phyloP scores from a whole-genome alignment of 1,284 basidiomycete species.

The Fomes fomentarius region DNA sequence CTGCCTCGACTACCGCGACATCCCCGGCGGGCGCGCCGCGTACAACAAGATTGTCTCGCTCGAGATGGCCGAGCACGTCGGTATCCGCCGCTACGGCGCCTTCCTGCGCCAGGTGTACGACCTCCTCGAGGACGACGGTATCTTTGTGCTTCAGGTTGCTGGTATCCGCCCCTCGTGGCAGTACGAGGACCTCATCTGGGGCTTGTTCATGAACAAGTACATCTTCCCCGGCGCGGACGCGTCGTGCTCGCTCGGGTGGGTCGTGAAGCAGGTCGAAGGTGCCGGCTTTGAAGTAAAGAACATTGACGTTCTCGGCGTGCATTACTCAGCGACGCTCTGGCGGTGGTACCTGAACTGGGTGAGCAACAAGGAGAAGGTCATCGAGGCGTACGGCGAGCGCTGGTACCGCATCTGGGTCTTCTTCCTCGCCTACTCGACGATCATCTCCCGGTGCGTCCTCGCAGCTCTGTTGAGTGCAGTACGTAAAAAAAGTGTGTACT shows the following conservation, averaged over 20 bases:
- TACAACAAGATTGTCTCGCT: conserved; percentile 96
- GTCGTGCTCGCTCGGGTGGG: conserved; percentile 94
- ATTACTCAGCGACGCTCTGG: conserved; percentile 94
- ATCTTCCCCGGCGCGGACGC: conserved; percentile 99
- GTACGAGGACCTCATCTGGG: conserved; percentile 98
- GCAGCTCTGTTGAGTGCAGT: conserved; percentile 7
- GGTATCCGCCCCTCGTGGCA: conserved; percentile 95
- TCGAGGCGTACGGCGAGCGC: conserved; percentile 88
- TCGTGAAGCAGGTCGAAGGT: conserved; percentile 83
- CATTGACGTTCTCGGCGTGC: conserved; percentile 93
- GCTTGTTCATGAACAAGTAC: conserved; percentile 95
- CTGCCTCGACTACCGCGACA: conserved; percentile 95
- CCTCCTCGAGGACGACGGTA: conserved; percentile 92
- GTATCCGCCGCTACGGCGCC: conserved; percentile 88
- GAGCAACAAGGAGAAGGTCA: conserved; percentile 85
- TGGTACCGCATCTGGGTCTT: conserved; percentile 93
- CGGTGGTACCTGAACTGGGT: conserved; percentile 98
- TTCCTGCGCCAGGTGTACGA: conserved; percentile 95
- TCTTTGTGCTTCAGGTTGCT: conserved; percentile 95
- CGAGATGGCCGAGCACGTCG: conserved; percentile 99
- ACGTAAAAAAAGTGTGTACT: conserved; percentile 22
- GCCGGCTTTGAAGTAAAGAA: conserved; percentile 98
- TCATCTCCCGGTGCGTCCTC: conserved; percentile 59
- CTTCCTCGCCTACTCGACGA: conserved; percentile 85
- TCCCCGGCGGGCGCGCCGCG: conserved; percentile 78